These are phyloP conservation scores for Capronia americana DNA, from an alignment of 2,329 filamentous ascomycete genomes.

Conservation along the genomic window DNA sequence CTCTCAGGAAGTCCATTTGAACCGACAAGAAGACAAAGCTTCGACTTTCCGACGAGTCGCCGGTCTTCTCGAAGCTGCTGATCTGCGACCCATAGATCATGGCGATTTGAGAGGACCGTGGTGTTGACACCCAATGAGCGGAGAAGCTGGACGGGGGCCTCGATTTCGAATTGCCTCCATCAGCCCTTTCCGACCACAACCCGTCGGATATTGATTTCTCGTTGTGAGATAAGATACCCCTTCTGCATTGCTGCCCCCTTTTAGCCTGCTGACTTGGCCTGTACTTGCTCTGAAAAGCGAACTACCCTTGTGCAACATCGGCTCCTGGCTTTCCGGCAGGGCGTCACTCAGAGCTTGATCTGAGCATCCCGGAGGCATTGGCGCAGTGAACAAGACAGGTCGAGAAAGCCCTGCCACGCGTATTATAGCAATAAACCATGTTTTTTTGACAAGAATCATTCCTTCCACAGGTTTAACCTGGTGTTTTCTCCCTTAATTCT, in stretches of 20 bases:
- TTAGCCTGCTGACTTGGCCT: slow-evolving; percentile 10
- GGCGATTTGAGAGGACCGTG: slow-evolving; percentile 5
- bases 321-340: slow-evolving; percentile 1
- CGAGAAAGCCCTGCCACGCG: slow-evolving; percentile 3
- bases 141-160: neutral
- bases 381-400: slow-evolving; percentile 5
- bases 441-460: slow-evolving; percentile 1
- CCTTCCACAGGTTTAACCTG: neutral
- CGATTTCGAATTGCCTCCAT: neutral
- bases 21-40: neutral
- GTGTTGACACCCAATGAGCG: neutral
- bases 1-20: neutral
- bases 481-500: neutral
- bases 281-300: neutral
- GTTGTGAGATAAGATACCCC: slow-evolving; percentile 22
- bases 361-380: neutral
- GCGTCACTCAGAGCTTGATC: neutral
- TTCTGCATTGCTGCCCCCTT: slow-evolving; percentile 17
- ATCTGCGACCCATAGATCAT: slow-evolving; percentile 19
- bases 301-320: neutral
- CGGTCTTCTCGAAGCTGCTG: slow-evolving; percentile 8
- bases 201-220: slow-evolving; percentile 7
- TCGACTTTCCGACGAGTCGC: neutral
- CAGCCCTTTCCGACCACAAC: neutral
- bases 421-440: slow-evolving; percentile 29